phyloP scores from a whole-genome alignment of 495 filamentous ascomycete genomes.

The Pseudomonodictys pantanalensis region DNA sequence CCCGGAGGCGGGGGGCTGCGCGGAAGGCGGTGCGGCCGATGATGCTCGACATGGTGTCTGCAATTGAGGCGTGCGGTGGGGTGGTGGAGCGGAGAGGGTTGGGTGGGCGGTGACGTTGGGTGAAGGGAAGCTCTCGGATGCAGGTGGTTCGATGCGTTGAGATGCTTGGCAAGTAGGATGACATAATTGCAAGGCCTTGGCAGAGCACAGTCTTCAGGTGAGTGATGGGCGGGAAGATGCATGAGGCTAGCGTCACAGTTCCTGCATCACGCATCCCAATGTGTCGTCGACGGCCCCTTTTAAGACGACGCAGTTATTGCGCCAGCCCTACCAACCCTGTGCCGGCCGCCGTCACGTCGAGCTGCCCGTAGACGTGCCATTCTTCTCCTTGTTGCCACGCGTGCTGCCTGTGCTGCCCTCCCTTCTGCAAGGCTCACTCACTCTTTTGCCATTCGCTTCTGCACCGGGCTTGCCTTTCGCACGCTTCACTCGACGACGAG shows the following conservation, averaged over 20 bases:
- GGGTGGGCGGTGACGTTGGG: slow-evolving; percentile 2
- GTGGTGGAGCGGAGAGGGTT: slow-evolving; percentile 20
- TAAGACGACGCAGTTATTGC: background rate
- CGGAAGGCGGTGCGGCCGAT: slow-evolving; percentile 38
- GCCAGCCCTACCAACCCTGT: background rate
- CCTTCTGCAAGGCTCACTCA: too few relatives aligned
- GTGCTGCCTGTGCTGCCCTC: too few relatives aligned
- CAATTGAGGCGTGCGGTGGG: slow-evolving; percentile 16
- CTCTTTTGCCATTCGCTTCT: background rate
- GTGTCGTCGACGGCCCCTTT: too few relatives aligned
- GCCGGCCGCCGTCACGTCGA: too few relatives aligned
- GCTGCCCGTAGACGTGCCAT: too few relatives aligned
- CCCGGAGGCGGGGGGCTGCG: slow-evolving; percentile 33
- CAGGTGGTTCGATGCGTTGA: slow-evolving; percentile 10
- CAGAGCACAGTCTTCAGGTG: too few relatives aligned
- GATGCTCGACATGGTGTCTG: slow-evolving; percentile 40
- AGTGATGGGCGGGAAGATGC: too few relatives aligned
- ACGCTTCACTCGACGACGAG: slow-evolving; percentile 14
- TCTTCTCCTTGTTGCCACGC: too few relatives aligned
- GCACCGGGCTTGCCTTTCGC: background rate
- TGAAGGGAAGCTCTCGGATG: background rate
- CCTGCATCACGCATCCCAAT: background rate
- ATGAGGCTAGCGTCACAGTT: background rate
- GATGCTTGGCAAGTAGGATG: background rate
- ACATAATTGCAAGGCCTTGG: too few relatives aligned